A percentile compares a stretch with the other conserved stretches of the same genome.
These are phyloP conservation scores for Naganishia vaughanmartiniae DNA, from an alignment of 768 basidiomycete species.

Conservation along the genomic window DNA sequence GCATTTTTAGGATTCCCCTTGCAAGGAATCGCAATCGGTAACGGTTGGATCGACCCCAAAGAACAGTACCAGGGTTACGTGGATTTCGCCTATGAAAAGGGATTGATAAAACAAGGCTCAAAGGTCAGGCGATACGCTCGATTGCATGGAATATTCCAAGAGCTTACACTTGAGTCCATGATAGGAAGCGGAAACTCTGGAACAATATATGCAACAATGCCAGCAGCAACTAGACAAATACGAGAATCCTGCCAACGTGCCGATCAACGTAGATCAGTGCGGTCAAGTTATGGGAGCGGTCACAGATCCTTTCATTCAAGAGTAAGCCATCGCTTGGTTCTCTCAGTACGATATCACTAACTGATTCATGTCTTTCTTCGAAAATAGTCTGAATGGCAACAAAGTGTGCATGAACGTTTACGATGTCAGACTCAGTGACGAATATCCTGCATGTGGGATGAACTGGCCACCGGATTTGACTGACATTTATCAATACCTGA, in stretches of 20 bases:
- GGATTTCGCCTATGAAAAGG: slow-evolving; percentile 77
- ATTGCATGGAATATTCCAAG: neutral
- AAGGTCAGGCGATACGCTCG: slow-evolving; percentile 56
- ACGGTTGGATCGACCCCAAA: slow-evolving; percentile 93
- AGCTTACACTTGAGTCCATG: neutral
- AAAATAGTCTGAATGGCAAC: slow-evolving; percentile 64
- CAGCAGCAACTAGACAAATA: slow-evolving; percentile 54
- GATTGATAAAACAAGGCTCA: slow-evolving; percentile 69
- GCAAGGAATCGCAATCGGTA: slow-evolving; percentile 84
- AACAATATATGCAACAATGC: slow-evolving; percentile 64
- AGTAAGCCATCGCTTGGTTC: slow-evolving; percentile 40
- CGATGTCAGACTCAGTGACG: slow-evolving; percentile 86
- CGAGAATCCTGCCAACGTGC: slow-evolving; percentile 48
- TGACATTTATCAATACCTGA: slow-evolving; percentile 72
- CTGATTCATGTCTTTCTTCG: neutral
- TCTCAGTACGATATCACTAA: too few relatives aligned
- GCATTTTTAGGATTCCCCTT: slow-evolving; percentile 63
- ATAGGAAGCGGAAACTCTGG: slow-evolving; percentile 65
- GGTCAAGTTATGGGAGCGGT: slow-evolving; percentile 59
- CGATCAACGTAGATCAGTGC: slow-evolving; percentile 60
- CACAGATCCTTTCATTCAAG: slow-evolving; percentile 51
- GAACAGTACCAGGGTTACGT: slow-evolving; percentile 85
- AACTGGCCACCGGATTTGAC: slow-evolving; percentile 41
- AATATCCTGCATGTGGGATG: slow-evolving; percentile 70
- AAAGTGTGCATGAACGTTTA: slow-evolving; percentile 88